Percentiles rank a stretch among this genome's conserved stretches.
Evolutionary conservation across 1,139 yeast genomes (phyloP).

Genomic region (Saccharomyces pastorianus): DNA sequence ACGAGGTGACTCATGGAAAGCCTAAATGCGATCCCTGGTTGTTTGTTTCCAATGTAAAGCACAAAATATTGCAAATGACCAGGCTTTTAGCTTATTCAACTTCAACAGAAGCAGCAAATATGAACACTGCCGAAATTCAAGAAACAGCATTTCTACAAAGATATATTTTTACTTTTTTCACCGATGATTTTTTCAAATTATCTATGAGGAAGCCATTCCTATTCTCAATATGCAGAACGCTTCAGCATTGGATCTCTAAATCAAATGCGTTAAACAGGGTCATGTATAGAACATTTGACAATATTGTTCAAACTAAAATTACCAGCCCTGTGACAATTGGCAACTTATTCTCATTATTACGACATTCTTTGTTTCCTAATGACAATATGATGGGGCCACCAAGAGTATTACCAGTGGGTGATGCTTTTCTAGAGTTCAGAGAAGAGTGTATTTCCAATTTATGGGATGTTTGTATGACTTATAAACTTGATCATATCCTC

Average conservation of each 20-base stretch:
- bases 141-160: conserved; percentile 5
- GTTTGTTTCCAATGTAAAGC: background rate
- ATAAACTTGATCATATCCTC: conserved; percentile 10
- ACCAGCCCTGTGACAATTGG: background rate
- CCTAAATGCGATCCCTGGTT: background rate
- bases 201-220: conserved; percentile 22
- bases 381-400: conserved; percentile 26
- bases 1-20: background rate
- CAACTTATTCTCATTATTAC: conserved; percentile 2
- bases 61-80: background rate
- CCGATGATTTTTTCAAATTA: conserved; percentile 15
- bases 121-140: background rate
- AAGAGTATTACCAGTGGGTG: conserved; percentile 17
- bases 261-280: conserved; percentile 9
- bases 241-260: conserved; percentile 12
- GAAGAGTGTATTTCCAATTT: conserved; percentile 13
- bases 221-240: conserved; percentile 14
- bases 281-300: conserved; percentile 4
- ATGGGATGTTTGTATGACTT: conserved; percentile 9
- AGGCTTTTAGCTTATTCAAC: background rate
- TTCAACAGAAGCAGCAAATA: background rate
- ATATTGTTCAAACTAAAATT: background rate
- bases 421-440: conserved; percentile 16
- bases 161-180: conserved; percentile 17
- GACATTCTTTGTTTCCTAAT: conserved; percentile 24